Conservation (phyloP, 495 filamentous ascomycete genomes). For the Tuber indicum region DNA sequence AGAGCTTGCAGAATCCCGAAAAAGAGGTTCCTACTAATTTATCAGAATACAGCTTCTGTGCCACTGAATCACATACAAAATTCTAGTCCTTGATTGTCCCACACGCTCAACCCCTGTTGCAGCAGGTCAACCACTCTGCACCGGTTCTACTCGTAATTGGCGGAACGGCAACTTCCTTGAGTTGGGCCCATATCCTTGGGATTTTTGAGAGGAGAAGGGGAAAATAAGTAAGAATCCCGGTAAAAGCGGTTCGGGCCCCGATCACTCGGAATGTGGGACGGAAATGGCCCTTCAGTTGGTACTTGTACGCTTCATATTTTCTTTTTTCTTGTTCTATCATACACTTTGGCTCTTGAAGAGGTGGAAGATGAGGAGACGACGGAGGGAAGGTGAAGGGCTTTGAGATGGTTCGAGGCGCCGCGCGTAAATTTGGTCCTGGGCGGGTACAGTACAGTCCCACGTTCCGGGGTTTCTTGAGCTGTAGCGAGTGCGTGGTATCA, state of each 20-base stretch:
- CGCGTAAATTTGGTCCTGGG: background rate
- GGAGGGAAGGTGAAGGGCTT: background rate
- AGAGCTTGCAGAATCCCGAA: background rate
- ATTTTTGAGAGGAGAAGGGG: background rate
- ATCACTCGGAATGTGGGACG: background rate
- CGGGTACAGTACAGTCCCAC: background rate
- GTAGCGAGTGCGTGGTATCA: background rate
- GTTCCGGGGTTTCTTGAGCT: background rate
- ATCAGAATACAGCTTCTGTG: background rate
- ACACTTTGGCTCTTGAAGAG: background rate
- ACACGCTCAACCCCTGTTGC: background rate
- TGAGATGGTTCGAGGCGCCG: background rate
- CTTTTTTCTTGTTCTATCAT: background rate
- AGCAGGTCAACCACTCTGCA: background rate
- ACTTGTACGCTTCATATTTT: background rate
- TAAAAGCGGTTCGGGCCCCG: background rate
- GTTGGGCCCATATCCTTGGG: constrained; percentile 1
- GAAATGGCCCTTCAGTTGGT: background rate
- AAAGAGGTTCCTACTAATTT: background rate
- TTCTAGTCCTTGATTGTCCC: background rate
- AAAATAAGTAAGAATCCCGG: background rate
- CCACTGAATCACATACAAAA: background rate
- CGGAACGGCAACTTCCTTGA: background rate
- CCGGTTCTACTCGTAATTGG: background rate
- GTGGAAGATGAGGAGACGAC: background rate